Evolutionary conservation across 2,329 filamentous ascomycete species (phyloP).

Genomic region (Phaeoacremonium minimum): DNA sequence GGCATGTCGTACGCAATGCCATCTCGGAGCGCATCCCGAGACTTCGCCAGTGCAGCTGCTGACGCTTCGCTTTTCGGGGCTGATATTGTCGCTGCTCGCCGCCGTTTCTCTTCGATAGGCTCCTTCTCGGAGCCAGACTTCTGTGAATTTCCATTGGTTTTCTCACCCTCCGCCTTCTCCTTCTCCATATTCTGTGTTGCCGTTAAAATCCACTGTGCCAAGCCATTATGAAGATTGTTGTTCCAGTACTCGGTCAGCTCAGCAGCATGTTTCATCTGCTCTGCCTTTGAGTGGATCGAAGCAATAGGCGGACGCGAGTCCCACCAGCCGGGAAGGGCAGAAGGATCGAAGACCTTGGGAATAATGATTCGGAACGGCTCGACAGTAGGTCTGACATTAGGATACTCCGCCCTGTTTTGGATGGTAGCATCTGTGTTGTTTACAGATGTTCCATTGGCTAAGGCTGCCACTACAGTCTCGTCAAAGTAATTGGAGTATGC

Average conservation of each 20-base stretch:
- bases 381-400: too few species aligned
- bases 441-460: slow-evolving; percentile 18
- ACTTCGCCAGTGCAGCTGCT: not conserved
- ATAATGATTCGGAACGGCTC: slow-evolving; percentile 44
- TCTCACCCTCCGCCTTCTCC: not conserved
- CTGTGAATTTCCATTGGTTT: not conserved
- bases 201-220: slow-evolving; percentile 38
- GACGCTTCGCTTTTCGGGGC: slow-evolving; percentile 19
- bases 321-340: slow-evolving; percentile 49
- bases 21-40: slow-evolving; percentile 28
- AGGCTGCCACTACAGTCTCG: slow-evolving; percentile 16
- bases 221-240: slow-evolving; percentile 27
- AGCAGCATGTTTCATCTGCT: slow-evolving; percentile 51
- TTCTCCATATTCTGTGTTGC: slow-evolving; percentile 13
- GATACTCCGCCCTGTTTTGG: slow-evolving; percentile 11
- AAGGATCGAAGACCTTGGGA: slow-evolving; percentile 48
- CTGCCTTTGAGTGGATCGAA: slow-evolving; percentile 39
- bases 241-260: slow-evolving; percentile 49
- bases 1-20: slow-evolving; percentile 36
- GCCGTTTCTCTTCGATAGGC: not conserved
- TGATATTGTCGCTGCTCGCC: not conserved
- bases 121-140: not conserved
- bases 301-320: slow-evolving; percentile 34
- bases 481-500: slow-evolving; percentile 41
- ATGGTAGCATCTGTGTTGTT: slow-evolving; percentile 12